Evolutionary conservation across 768 basidiomycete genomes (phyloP), one percentile per base, ranked within the genome.

Genomic region (Cystobasidium onofrii): DNA sequence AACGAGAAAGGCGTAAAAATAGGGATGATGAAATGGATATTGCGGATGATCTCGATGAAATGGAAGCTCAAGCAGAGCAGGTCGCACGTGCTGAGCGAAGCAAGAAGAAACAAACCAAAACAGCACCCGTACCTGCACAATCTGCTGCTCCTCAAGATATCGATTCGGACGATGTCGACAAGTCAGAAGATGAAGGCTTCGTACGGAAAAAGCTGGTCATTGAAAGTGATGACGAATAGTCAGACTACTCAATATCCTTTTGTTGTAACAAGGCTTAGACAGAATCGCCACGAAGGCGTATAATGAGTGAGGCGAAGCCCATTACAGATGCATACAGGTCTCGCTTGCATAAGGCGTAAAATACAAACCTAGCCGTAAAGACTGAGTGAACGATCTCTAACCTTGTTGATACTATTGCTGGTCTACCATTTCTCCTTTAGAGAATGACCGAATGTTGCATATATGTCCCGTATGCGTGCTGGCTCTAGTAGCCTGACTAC

Each of bases 181-280:
- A 25, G 23, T 60, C 57, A 7, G 57, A 60, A 17, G 73, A 64
- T 23, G 61, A 67, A 71, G 67, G 17, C 15, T 54, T 62, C 25
- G 41, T 39, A 41, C 69, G 61, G 60, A 54, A 67, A 27, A 50
- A 66, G 25, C 69, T 75, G 12, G 74, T 75, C 29, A 61, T 75
- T 13, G 74, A 75, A 43, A 67, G 70, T 33, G 74, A 75, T 44
- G 74, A 75, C 18, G 74, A 75, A 29, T 29, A 75, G 57, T 12
- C 13, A n/a, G n/a, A n/a, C n/a, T n/a, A n/a, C n/a, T n/a, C n/a
- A n/a, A n/a, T n/a, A n/a, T n/a, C n/a, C n/a, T n/a, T n/a, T n/a
- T 61, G 52, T 27, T 52, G 70, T 65, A n/a, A 25, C 3, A 31
- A 23, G 34, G 69, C 20, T 25, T 31, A 9, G 15, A 13, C n/a